A percentile compares a stretch with the other conserved stretches of the same genome.
These are phyloP conservation scores for Vicia sativa DNA, from an alignment of 306 rosid genomes.

Conservation along the genomic window DNA sequence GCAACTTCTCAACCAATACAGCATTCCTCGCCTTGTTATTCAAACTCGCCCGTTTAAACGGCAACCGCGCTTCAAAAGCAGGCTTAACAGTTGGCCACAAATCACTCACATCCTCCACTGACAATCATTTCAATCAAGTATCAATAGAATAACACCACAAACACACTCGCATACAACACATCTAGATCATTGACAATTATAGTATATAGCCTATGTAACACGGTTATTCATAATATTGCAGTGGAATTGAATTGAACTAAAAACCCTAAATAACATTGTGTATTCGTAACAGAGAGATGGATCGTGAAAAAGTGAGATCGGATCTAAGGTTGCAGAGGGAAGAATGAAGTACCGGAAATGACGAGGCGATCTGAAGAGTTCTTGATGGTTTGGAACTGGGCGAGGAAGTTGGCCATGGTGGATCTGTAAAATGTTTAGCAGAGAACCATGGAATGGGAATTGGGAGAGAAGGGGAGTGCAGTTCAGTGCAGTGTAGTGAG, in stretches of 20 bases:
- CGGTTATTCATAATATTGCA: background rate
- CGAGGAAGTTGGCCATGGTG: slow-evolving; percentile 86
- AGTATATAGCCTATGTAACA: background rate
- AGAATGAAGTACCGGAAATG: slow-evolving; percentile 66
- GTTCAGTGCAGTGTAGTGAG: slow-evolving; percentile 31
- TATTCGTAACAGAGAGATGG: background rate
- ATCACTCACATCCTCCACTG: slow-evolving; percentile 99
- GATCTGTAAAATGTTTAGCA: slow-evolving; percentile 48
- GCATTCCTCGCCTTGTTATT: slow-evolving; percentile 95
- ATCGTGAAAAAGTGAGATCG: slow-evolving; percentile 29
- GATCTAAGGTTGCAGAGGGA: slow-evolving; percentile 35
- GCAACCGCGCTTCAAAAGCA: slow-evolving; percentile 79
- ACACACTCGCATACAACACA: slow-evolving; percentile 2
- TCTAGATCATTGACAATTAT: slow-evolving; percentile 34
- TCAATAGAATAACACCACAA: slow-evolving; percentile 16
- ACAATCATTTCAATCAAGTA: slow-evolving; percentile 26
- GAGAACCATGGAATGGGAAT: slow-evolving; percentile 43
- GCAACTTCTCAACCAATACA: slow-evolving; percentile 65
- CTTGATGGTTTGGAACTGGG: slow-evolving; percentile 95
- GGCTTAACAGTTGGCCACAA: slow-evolving; percentile 91
- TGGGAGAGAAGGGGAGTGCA: slow-evolving; percentile 14
- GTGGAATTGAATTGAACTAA: slow-evolving; percentile 24
- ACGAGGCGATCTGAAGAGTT: slow-evolving; percentile 85
- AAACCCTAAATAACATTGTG: slow-evolving; percentile 2
- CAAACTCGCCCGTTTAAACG: slow-evolving; percentile 76